Base-by-base conservation (phyloP, 306 rosid species). In the Lathyrus sativus region DNA sequence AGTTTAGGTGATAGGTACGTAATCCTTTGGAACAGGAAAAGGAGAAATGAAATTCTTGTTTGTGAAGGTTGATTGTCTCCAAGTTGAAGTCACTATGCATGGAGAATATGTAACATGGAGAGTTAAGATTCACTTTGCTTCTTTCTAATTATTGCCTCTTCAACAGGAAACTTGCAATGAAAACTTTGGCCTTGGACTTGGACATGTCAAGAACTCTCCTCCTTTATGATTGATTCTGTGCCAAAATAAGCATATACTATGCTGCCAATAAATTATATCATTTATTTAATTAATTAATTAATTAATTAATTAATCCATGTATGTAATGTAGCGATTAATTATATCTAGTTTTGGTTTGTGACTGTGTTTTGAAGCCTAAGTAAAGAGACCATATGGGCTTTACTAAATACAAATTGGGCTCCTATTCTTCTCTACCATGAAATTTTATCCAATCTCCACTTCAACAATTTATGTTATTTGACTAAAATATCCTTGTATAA, bases 11-110 rank as follows among this genome's bases (percentile, higher is more conserved):
- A 46, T 35, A 65, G 9, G 70, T 24, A 24, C 39, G 69, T 48
- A 46, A 65, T 67, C 53, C 5, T 44, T 45, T 66, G 76, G 48
- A 68, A 63, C 9, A 54, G 71, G 65, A 67, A 43, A 59, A 53
- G 19, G 33, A 12, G 33, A 6, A 53, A 66, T 51, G 5, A 68
- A 71, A 81, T 64, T 62, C 81, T 76, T 86, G 72, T 33, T 37
- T 51, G 79, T 58, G 7, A 62, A 62, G 67, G 78, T 83, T 81
- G 85, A 77, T 80, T 86, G 72, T 61, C 96, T 86, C 88, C 78
- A 76, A 67, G 78, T 74, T 74, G 80, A 93, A 83, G 97, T 88
- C 59, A 82, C 51, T 56, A 43, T 64, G 86, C 75, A 81, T 68
- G 70, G 37, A 77, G 85, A 80, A 83, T 87, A 80, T 68, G 61